Percentiles rank a stretch among this genome's conserved stretches.
Evolutionary conservation across 768 basidiomycete genomes (phyloP).

Genomic region (Trametes cingulata): DNA sequence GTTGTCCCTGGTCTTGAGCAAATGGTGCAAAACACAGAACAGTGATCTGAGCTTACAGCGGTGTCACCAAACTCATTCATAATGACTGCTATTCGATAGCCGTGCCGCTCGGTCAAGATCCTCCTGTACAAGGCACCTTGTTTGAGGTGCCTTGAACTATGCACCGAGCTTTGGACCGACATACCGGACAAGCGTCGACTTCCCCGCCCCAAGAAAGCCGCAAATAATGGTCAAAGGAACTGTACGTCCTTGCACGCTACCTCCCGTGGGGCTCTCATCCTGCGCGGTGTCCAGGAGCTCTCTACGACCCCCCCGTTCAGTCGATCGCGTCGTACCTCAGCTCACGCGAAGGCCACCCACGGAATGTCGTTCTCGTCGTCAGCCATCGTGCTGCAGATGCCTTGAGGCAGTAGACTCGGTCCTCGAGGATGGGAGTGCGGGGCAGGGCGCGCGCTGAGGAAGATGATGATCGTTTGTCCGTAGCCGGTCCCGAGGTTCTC

Average conservation of each 20-base stretch:
- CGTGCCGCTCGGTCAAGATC: slow-evolving; percentile 91
- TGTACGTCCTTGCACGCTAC: slow-evolving; percentile 21
- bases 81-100: slow-evolving; percentile 94
- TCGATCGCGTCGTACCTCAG: neutral
- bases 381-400: slow-evolving; percentile 30
- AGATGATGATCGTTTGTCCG: neutral
- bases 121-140: slow-evolving; percentile 48
- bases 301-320: neutral
- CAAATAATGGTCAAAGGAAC: slow-evolving; percentile 94
- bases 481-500: neutral
- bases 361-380: slow-evolving; percentile 63
- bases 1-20: slow-evolving; percentile 19
- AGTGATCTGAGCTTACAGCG: slow-evolving; percentile 54
- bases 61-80: slow-evolving; percentile 99
- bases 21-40: neutral
- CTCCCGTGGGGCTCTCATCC: neutral
- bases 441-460: neutral
- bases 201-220: slow-evolving; percentile 93
- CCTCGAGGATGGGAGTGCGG: neutral
- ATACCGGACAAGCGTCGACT: slow-evolving; percentile 87
- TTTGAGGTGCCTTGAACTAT: neutral
- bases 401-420: neutral
- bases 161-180: slow-evolving; percentile 23
- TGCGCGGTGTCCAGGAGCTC: slow-evolving; percentile 19
- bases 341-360: slow-evolving; percentile 35